phyloP scores from a whole-genome alignment of 2,329 filamentous ascomycete species.

The Juglanconis sp. region DNA sequence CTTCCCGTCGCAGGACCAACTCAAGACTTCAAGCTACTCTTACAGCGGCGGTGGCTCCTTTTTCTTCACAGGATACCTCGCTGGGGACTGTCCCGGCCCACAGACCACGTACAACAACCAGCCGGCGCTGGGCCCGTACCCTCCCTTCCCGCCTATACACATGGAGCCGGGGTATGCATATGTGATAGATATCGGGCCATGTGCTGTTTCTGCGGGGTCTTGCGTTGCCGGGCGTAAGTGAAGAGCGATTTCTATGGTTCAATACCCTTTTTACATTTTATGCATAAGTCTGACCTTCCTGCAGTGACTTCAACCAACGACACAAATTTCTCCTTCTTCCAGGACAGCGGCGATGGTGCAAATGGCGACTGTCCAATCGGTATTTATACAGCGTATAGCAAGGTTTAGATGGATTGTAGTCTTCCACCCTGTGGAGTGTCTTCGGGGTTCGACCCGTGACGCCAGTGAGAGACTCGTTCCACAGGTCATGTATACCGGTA shows the following conservation, averaged over 20 bases:
- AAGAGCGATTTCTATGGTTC: too few species aligned
- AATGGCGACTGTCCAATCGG: conserved; percentile 5
- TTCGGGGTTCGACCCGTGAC: too few species aligned
- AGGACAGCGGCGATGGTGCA: conserved; percentile 19
- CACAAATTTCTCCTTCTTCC: conserved; percentile 29
- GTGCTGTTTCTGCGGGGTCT: conserved; percentile 25
- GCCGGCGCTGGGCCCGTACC: conserved; percentile 25
- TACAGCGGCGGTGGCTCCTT: conserved; percentile 35
- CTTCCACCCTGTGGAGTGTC: background rate
- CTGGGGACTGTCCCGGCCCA: conserved; percentile 27
- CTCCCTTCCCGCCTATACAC: conserved; percentile 28
- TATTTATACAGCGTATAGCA: conserved; percentile 9
- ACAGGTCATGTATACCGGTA: too few species aligned
- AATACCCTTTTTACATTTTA: background rate
- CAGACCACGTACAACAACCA: conserved; percentile 30
- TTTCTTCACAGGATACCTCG: conserved; percentile 27
- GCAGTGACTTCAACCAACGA: conserved; percentile 28
- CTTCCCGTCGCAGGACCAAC: conserved; percentile 34
- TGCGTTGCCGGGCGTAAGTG: conserved; percentile 27
- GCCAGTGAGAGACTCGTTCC: too few species aligned
- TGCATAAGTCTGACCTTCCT: background rate
- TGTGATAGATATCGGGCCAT: conserved; percentile 30
- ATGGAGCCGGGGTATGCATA: conserved; percentile 33
- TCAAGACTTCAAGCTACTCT: conserved; percentile 32
- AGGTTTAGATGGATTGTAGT: background rate